Base-by-base conservation (phyloP, 495 filamentous ascomycete genomes). In the Neurospora sp. region DNA sequence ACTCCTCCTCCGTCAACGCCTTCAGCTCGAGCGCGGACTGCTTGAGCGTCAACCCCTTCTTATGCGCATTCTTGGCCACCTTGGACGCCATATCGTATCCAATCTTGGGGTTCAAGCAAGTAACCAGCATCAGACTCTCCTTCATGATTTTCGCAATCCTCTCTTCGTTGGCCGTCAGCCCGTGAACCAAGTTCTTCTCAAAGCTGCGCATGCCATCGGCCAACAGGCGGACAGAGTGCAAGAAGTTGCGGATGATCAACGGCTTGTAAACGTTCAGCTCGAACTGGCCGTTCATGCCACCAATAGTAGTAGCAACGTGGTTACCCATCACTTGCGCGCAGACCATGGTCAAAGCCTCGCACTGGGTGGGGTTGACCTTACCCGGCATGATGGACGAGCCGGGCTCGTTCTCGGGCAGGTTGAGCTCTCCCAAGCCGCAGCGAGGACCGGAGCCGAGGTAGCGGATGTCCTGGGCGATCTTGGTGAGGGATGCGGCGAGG, bases 191-290 rank as follows among this genome's bases (percentile, higher is more conserved):
- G 84, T 98, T 93, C 85, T 92, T 90, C 86, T 97, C 92, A 82
- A 99, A 98, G 79, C 91, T 94, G 79, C 86, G 87, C 95, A 98
- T 98, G 75, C 92, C 93, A 79, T 99, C 96, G 69, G 92, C 87
- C 39, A 99, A 85, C 70, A 99, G 88, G 71, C 94, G 88, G 70
- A 91, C 84, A 83, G 93, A 96, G 87, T 98, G 96, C 39, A 99
- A 88, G 74, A 98, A 85, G 85, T 98, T 98, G 80, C 91, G 87
- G 85, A 99, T 98, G 78, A 99, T 86, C 59, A 98, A 87, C 39
- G 96, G 96, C 88, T 99, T 99, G 89, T 97, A 99, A 66, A 99
- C 96, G 83, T 99, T 99, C 77, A 99, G 89, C 82, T 99, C 96
- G 78, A 99, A 99, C 85, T 99, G 96, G 72, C 96, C 96, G 85